A percentile compares a stretch with the other conserved stretches of the same genome.
Evolutionary conservation across 169 alveolate genomes (phyloP).

Genomic region (Babesia caballi): DNA sequence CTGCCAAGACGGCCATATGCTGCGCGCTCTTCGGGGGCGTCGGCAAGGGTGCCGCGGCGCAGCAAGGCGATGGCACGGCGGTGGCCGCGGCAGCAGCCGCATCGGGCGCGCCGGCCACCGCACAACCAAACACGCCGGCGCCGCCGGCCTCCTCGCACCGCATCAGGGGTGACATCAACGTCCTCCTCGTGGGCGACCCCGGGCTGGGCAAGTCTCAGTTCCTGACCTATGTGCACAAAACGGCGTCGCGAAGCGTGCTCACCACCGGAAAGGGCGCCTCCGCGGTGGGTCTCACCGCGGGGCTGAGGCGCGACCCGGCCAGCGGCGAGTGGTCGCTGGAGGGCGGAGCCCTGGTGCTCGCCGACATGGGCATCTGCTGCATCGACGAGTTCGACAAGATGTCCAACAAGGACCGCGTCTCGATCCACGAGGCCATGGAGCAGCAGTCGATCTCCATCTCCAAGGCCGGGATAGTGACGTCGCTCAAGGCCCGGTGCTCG

Average conservation of each 20-base stretch:
- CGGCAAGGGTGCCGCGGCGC: slow-evolving; percentile 65
- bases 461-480: slow-evolving; percentile 97
- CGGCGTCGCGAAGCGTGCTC: slow-evolving; percentile 94
- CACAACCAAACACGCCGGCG: no score
- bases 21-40: slow-evolving; percentile 94
- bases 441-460: slow-evolving; percentile 98
- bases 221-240: slow-evolving; percentile 95
- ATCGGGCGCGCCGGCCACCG: no score
- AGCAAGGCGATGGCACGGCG: slow-evolving; percentile 22
- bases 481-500: slow-evolving; percentile 97
- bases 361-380: slow-evolving; percentile 99
- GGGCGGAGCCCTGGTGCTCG: slow-evolving; percentile 98
- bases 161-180: slow-evolving; percentile 96
- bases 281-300: slow-evolving; percentile 99
- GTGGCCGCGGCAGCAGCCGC: no score
- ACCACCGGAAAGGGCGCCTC: slow-evolving; percentile 99
- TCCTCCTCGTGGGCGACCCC: slow-evolving; percentile 93
- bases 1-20: slow-evolving; percentile 89
- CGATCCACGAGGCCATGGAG: slow-evolving; percentile 99
- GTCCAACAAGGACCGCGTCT: slow-evolving; percentile 98
- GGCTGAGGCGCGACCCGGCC: slow-evolving; percentile 95
- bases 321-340: slow-evolving; percentile 98
- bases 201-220: slow-evolving; percentile 99
- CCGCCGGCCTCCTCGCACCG: slow-evolving; percentile 92
- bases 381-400: slow-evolving; percentile 99